Percentiles rank a stretch among this genome's conserved stretches.
Conservation (phyloP, 371 early-diverging fungal species). For the Choanephora cucurbitarum region DNA sequence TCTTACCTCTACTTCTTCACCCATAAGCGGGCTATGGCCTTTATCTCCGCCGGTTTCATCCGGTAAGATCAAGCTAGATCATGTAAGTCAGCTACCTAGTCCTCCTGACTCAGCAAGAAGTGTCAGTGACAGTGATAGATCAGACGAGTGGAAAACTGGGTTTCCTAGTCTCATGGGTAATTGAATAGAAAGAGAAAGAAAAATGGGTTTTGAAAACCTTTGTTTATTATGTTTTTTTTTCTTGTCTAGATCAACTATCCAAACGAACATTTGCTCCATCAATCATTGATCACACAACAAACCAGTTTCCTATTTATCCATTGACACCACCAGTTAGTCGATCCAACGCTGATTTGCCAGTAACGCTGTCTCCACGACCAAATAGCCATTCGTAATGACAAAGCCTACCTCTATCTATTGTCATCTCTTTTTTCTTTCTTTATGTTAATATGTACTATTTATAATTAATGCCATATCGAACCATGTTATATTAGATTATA, state of each 20-base stretch:
- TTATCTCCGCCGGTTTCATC: conserved; percentile 12
- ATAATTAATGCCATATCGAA: neutral
- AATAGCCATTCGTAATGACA: neutral
- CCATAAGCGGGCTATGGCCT: conserved; percentile 7
- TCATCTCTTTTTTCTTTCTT: too few relatives aligned
- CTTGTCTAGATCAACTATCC: conserved; percentile 31
- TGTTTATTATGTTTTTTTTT: conserved; percentile 6
- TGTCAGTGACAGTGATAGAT: conserved; percentile 2
- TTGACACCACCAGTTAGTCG: conserved; percentile 27
- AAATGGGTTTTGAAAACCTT: neutral
- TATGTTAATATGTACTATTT: neutral
- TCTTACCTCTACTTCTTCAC: conserved; percentile 29
- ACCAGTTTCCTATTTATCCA: conserved; percentile 37
- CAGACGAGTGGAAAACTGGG: conserved; percentile 25
- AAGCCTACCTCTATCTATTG: too few relatives aligned
- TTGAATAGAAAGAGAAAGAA: neutral
- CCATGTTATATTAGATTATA: neutral
- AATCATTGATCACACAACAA: conserved; percentile 23
- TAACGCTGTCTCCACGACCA: conserved; percentile 12
- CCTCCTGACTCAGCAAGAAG: conserved; percentile 21
- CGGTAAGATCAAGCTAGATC: conserved; percentile 4
- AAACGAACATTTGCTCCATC: conserved; percentile 31
- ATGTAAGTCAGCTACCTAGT: conserved; percentile 10
- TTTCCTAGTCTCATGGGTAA: conserved; percentile 53
- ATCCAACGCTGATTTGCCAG: conserved; percentile 3